Percentiles rank a stretch among this genome's conserved stretches.
These are phyloP conservation scores for Neurospora sp. DNA, from an alignment of 495 filamentous ascomycete genomes.

Conservation along the genomic window DNA sequence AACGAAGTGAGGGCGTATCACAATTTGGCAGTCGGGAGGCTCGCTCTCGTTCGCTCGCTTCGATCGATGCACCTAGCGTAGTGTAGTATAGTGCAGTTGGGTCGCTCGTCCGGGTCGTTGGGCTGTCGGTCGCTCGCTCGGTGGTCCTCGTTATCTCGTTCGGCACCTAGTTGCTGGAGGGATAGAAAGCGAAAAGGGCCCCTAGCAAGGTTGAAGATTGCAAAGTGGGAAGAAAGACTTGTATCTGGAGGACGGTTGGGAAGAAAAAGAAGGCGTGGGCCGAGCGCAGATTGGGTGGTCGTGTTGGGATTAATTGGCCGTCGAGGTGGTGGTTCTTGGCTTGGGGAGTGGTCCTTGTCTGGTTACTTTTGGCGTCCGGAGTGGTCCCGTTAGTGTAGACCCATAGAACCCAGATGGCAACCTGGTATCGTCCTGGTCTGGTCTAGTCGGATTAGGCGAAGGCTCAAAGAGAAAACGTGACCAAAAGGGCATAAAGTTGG, in stretches of 20 bases:
- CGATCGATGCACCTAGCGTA: background rate
- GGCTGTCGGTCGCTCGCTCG: background rate
- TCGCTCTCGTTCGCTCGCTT: background rate
- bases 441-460: background rate
- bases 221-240: background rate
- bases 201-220: background rate
- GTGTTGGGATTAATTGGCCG: background rate
- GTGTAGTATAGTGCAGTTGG: background rate
- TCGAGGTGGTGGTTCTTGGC: background rate
- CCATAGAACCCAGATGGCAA: background rate
- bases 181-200: background rate
- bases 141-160: background rate
- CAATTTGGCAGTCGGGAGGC: background rate
- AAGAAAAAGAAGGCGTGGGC: background rate
- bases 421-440: background rate
- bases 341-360: background rate
- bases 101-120: background rate
- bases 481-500: background rate
- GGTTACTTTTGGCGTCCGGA: background rate
- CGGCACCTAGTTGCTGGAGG: background rate
- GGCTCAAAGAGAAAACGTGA: background rate
- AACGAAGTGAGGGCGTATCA: background rate
- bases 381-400: background rate
- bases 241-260: background rate
- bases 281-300: background rate